Base-by-base conservation (phyloP, 441 rosid genomes). In the Geranium incanum region DNA sequence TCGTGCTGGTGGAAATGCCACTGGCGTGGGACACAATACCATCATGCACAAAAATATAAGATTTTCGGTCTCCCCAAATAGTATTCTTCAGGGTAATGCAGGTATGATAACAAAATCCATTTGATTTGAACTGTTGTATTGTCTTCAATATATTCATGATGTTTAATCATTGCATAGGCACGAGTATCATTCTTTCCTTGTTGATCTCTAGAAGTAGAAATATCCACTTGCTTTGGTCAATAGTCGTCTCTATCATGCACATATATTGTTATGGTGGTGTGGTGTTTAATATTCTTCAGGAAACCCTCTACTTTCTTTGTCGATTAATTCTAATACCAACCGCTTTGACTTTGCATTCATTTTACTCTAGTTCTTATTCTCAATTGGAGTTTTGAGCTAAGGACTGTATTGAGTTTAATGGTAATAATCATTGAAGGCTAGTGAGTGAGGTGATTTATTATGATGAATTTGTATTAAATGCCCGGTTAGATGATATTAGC, bases 1-100 rank as follows among this genome's bases (percentile, higher is more conserved):
- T 69, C 7, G 67, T 67, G 36, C 48, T 64, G 59, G 52, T 19
- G 37, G 65, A 66, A 64, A 72, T 28, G 33, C 33, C 33, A 28
- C 33, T 28, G 33, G 33, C 33, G 33, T 28, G 62, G 80, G 75
- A 70, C 75, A 66, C 74, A 68, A 36, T 16, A 66, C 36, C 77
- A 66, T 38, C 73, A 41, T 45, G 16, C 71, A 66, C 18, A 70
- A 63, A 45, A 69, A 75, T 62, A 68, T 63, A 5, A 76, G 77
- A 19, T 43, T 84, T 62, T 78, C 79, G 67, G 80, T 84, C 75
- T 88, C 93, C 21, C 90, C 88, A 3, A 88, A 79, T 70, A 86
- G 91, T 72, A 87, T 88, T 82, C 88, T 85, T 83, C 87, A 81
- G 85, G 95, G 88, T 89, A 81, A 21, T 36, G 33, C 3, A 48